Evolutionary conservation across 2,329 filamentous ascomycete genomes (phyloP), one percentile per base, ranked within the genome.

Genomic region (Fusarium brevicatenulatum): DNA sequence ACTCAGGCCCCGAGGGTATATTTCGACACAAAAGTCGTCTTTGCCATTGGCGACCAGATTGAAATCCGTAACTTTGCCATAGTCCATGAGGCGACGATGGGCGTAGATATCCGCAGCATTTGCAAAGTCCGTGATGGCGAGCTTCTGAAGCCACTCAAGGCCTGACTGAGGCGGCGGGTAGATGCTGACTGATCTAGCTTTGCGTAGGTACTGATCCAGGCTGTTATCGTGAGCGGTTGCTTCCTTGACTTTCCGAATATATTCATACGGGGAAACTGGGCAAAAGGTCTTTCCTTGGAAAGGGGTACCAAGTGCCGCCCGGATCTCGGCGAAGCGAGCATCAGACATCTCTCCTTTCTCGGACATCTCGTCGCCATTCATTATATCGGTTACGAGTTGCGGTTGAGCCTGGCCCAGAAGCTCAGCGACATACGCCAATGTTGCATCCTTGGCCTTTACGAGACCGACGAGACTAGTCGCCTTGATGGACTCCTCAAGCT

Each of bases 61-160:
- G n/a, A 43, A 23, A 16, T 25, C 25, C 25, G 25, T 25, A 25
- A 25, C 7, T 9, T 18, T 0, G 18, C 18, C 15, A 11, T 2
- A 1, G 39, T 1, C 8, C 12, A 42, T 28, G 28, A n/a, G 11
- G 8, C 12, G 8, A n/a, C 21, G 21, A n/a, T 8, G 21, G 21
- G 1, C 3, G 11, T 13, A n/a, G n/a, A 43, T 23, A 16, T 1
- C 40, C n/a, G 0, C 5, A 6, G 23, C 13, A 21, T 43, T 16
- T 16, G 42, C 4, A 8, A 44, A 44, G 16, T 44, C 43, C 23
- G 9, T 7, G 3, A 15, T 30, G 25, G 19, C 2, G 2, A 47
- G 46, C 28, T 49, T n/a, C 46, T 11, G 9, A n/a, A 49, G 46
- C 46, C 46, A 49, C 3, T 49, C 19, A 6, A 16, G 19, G 10